Conservation (phyloP, 2,329 filamentous ascomycete genomes). For the Didymellaceae sp. region DNA sequence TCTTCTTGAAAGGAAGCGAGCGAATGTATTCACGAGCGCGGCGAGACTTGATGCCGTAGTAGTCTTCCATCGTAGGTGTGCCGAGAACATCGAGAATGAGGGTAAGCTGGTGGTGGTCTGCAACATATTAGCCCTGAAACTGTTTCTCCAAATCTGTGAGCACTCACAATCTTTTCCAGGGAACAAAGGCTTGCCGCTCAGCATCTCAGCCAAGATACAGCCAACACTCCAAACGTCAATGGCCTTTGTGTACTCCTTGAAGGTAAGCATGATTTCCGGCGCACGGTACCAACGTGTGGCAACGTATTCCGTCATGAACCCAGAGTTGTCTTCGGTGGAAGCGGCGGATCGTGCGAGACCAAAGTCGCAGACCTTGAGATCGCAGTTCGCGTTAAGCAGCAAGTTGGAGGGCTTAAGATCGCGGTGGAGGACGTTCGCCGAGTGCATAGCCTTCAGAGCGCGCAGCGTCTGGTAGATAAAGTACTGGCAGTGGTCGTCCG, state of each 20-base stretch:
- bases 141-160: neutral
- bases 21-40: constrained; percentile 98
- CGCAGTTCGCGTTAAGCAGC: constrained; percentile 96
- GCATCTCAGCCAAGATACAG: constrained; percentile 97
- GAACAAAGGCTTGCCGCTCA: constrained; percentile 97
- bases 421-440: constrained; percentile 94
- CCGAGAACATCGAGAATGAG: constrained; percentile 96
- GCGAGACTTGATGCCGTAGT: constrained; percentile 99
- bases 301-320: constrained; percentile 99
- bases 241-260: constrained; percentile 99
- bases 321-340: constrained; percentile 98
- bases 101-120: constrained; percentile 97
- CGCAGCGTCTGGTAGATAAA: constrained; percentile 99
- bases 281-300: constrained; percentile 99
- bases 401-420: constrained; percentile 98
- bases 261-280: constrained; percentile 99
- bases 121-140: neutral
- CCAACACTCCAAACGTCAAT: constrained; percentile 99
- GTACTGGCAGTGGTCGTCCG: constrained; percentile 99
- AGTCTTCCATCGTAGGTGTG: constrained; percentile 99
- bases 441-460: constrained; percentile 98
- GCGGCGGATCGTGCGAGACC: constrained; percentile 94
- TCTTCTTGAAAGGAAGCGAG: constrained; percentile 98
- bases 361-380: constrained; percentile 98
- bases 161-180: constrained; percentile 94